Conservation (phyloP, 495 filamentous ascomycete species). For the Penicillium nucicola region DNA sequence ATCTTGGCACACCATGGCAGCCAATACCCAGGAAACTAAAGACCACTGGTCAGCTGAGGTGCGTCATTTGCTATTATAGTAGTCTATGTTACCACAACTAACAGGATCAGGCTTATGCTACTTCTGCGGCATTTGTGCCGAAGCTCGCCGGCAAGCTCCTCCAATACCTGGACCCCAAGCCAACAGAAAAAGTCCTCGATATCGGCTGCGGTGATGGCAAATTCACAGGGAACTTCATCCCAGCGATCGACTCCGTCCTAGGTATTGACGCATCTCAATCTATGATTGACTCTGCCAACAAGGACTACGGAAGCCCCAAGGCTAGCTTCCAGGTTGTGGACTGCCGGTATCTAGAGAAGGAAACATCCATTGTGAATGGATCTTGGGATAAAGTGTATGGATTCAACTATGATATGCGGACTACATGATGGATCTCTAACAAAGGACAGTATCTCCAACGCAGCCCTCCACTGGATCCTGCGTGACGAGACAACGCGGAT, state of each 20-base stretch:
- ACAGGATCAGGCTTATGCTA: slow-evolving; percentile 53
- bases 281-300: slow-evolving; percentile 59
- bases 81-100: not conserved
- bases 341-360: slow-evolving; percentile 40
- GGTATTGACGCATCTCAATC: slow-evolving; percentile 64
- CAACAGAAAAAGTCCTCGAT: slow-evolving; percentile 62
- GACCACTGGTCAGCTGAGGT: slow-evolving; percentile 62
- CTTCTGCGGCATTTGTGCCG: slow-evolving; percentile 70
- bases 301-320: slow-evolving; percentile 28
- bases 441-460: slow-evolving; percentile 57
- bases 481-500: slow-evolving; percentile 33
- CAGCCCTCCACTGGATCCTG: slow-evolving; percentile 78
- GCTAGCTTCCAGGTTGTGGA: slow-evolving; percentile 43
- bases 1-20: not conserved
- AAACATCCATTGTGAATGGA: slow-evolving; percentile 28
- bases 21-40: slow-evolving; percentile 11
- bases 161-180: slow-evolving; percentile 58
- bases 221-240: slow-evolving; percentile 55
- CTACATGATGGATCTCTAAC: not conserved
- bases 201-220: slow-evolving; percentile 74
- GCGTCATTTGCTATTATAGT: too few species aligned
- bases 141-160: slow-evolving; percentile 64
- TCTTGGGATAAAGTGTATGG: slow-evolving; percentile 53
- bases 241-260: slow-evolving; percentile 45
- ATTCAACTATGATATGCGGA: not conserved